These are phyloP conservation scores for Tolypocladium nubicola DNA, from an alignment of 2,329 filamentous ascomycete genomes.

Conservation along the genomic window DNA sequence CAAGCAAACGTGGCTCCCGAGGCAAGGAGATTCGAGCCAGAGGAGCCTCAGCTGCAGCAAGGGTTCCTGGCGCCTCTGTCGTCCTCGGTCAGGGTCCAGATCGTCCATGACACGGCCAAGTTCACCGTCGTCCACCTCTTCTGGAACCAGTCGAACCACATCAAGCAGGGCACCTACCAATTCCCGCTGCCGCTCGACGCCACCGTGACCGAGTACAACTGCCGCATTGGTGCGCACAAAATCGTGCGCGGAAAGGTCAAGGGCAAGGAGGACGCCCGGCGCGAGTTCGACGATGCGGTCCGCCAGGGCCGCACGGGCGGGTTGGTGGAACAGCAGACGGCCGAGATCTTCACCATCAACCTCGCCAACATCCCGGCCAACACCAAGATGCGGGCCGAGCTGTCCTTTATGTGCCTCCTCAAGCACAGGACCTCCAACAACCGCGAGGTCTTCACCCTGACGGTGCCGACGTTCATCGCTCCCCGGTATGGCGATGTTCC, in stretches of 20 bases:
- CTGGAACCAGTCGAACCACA: background rate
- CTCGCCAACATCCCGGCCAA: conserved; percentile 5
- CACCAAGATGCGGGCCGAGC: conserved; percentile 4
- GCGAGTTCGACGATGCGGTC: conserved; percentile 2
- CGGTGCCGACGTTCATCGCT: conserved; percentile 5
- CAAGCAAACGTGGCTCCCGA: background rate
- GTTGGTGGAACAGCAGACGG: conserved; percentile 4
- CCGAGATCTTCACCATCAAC: conserved; percentile 6
- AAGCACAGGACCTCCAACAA: conserved; percentile 1
- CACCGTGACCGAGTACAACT: conserved; percentile 2
- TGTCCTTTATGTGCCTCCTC: conserved; percentile 5
- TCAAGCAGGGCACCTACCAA: conserved; percentile 2
- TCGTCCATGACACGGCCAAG: conserved; percentile 5
- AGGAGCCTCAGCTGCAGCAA: background rate
- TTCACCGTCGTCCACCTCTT: conserved; percentile 2
- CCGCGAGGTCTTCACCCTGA: conserved; percentile 2
- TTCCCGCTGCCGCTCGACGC: conserved; percentile 3
- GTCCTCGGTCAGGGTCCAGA: background rate
- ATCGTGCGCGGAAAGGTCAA: conserved; percentile 5
- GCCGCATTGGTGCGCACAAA: conserved; percentile 3
- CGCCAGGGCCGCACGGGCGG: background rate
- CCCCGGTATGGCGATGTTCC: conserved; percentile 3
- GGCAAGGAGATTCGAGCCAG: background rate
- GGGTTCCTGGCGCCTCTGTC: conserved; percentile 2
- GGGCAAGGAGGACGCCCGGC: conserved; percentile 2